Evolutionary conservation across 352 stramenopile genomes (phyloP), one percentile per base, ranked within the genome.

Genomic region (Pythium angustatum): DNA sequence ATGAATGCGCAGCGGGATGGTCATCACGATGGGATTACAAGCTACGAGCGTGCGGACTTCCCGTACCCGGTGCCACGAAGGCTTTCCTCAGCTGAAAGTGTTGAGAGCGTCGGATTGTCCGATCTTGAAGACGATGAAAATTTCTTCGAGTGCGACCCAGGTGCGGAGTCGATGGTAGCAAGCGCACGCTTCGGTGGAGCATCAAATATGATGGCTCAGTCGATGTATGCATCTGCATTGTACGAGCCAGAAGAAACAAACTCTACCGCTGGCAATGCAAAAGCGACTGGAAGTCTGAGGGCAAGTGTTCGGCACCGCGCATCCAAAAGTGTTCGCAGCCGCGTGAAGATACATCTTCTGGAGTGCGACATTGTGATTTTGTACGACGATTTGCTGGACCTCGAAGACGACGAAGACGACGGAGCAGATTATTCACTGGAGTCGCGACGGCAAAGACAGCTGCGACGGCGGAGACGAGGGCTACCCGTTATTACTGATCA

Each of bases 81-180:
- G 36, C 48, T 92, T 44, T 95, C 86, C 24, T 69, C 72, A 17
- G 85, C 81, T 4, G 87, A 94, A 51, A 93, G 82, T 61, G 82
- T 94, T 9, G 86, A 94, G 51, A 93, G 83, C 38, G 77, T 82
- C 38, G 87, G 86, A 6, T 64, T 96, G 14, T 96, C 86, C 2
- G 87, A 96, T 54, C 57, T 96, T 38, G 87, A 96, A 41, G 81
- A 91, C 19, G 87, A 96, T 22, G 83, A 91, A 15, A 80, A 83
- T 43, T 93, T 94, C 66, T 96, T 93, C 30, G 87, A 96, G 31
- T 91, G 81, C 47, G 81, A 93, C 33, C 76, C 83, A n/a, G 83
- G 81, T 14, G 61, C 80, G 66, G 82, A 53, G 72, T 88, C 49
- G 44, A 65, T 75, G 44, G 70, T 57, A 38, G 74, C 51, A 17